Percentiles rank a stretch among this genome's conserved stretches.
Evolutionary conservation across 2,329 filamentous ascomycete genomes (phyloP).

Genomic region (Herpomyces periplanetae): DNA sequence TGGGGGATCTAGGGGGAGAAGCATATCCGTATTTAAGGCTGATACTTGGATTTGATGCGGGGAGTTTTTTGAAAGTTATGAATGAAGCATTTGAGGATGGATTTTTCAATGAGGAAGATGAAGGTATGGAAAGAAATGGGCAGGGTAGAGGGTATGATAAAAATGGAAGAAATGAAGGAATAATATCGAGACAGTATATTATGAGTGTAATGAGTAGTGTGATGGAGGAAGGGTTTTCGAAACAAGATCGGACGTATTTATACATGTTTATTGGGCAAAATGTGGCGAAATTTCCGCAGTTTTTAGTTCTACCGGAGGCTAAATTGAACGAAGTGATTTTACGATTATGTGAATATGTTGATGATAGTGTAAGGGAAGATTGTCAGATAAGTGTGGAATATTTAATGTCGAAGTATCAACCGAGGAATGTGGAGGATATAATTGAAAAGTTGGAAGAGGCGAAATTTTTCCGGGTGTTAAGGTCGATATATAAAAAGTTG

Average conservation of each 20-base stretch:
- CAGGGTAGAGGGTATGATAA: constrained; percentile 13
- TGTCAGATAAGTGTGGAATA: constrained; percentile 93
- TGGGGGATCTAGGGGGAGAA: constrained; percentile 14
- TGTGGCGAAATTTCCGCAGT: constrained; percentile 79
- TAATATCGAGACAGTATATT: constrained; percentile 28
- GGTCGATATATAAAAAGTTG: constrained; percentile 44
- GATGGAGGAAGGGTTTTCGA: constrained; percentile 40
- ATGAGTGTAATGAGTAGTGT: constrained; percentile 64
- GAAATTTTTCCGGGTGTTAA: constrained; percentile 59
- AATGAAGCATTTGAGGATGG: constrained; percentile 91
- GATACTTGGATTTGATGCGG: constrained; percentile 52
- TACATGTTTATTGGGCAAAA: constrained; percentile 97
- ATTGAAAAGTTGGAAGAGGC: constrained; percentile 41
- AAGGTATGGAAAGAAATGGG: constrained; percentile 18
- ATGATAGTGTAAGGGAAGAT: constrained; percentile 43
- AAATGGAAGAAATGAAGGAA: constrained; percentile 4
- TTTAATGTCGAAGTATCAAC: constrained; percentile 62
- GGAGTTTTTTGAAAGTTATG: constrained; percentile 67
- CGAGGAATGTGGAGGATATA: constrained; percentile 32
- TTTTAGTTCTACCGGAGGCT: constrained; percentile 56
- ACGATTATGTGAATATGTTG: constrained; percentile 50
- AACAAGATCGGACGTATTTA: constrained; percentile 58
- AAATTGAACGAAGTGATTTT: constrained; percentile 40
- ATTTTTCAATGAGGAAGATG: constrained; percentile 45
- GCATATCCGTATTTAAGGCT: constrained; percentile 52